Percentiles rank a stretch among this genome's conserved stretches.
These are phyloP conservation scores for Candida patagonica DNA, from an alignment of 805 yeast genomes.

Conservation along the genomic window DNA sequence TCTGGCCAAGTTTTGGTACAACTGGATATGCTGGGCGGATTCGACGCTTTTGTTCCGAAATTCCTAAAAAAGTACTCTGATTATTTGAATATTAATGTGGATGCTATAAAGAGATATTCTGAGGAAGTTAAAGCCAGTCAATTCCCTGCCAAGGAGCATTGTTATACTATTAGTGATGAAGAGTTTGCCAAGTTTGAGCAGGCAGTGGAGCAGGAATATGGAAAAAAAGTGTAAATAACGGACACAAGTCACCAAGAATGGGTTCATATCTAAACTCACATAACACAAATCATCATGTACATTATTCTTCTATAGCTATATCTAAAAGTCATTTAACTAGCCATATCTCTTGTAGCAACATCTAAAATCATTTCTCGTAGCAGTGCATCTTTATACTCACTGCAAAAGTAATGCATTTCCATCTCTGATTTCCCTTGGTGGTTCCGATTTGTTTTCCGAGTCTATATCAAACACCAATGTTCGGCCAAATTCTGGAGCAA, in stretches of 20 bases:
- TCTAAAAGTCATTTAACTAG: no score
- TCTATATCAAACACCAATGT: constrained; percentile 45
- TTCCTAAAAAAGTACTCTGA: constrained; percentile 67
- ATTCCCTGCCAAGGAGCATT: constrained; percentile 63
- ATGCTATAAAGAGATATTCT: constrained; percentile 46
- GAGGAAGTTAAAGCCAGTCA: constrained; percentile 43
- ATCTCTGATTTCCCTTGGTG: constrained; percentile 20
- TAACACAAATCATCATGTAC: no score
- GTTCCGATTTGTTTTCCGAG: constrained; percentile 8
- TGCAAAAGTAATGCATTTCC: constrained; percentile 27
- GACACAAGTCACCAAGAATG: no score
- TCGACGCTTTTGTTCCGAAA: constrained; percentile 47
- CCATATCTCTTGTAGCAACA: not conserved
- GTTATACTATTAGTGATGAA: constrained; percentile 60
- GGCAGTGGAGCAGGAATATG: not conserved
- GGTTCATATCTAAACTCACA: no score
- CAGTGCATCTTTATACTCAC: no score
- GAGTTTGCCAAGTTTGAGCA: constrained; percentile 39
- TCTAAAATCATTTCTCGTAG: constrained; percentile 10
- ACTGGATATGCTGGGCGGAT: constrained; percentile 67
- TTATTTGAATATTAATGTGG: constrained; percentile 39
- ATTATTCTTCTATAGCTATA: no score
- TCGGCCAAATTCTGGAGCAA: constrained; percentile 69
- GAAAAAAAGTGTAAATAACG: no score
- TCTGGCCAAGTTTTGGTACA: constrained; percentile 88